Evolutionary conservation across 2,329 filamentous ascomycete genomes (phyloP), one percentile per base, ranked within the genome.

Genomic region (Furcasterigmium furcatum): DNA sequence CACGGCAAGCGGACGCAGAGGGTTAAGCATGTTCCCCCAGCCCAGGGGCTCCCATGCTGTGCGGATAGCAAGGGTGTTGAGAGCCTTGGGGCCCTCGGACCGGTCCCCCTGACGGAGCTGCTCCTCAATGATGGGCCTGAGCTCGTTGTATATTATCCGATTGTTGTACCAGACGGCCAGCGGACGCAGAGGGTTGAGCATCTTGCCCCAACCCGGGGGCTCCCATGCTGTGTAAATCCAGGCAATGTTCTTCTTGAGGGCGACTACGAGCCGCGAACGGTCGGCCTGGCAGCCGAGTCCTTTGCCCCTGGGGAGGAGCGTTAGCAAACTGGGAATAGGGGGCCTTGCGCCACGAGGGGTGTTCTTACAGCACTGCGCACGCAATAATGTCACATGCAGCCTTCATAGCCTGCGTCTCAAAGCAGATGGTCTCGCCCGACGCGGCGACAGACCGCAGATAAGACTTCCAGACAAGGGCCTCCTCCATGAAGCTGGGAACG

Each of bases 361-460:
- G n/a, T 4, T 50, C 38, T 3, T 44, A 44, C 58, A 70, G 49
- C 3, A 62, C 56, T 12, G 64, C 59, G n/a, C 63, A 57, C 14
- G 55, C 55, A 39, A 70, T 72, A 21, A 71, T 56, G 39, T 72
- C 68, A 8, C 71, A 63, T 0, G 69, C 65, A 14, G 72, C 50
- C 43, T 66, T 64, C 6, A 59, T 65, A 2, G 67, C 61, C 18
- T 57, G 59, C 8, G 60, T 49, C 44, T 70, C 59, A 5, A 72
- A 52, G 7, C 52, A 44, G 25, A 66, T 32, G 9, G 30, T 32
- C 30, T 32, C 30, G 9, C 30, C 30, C 9, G 30, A 32, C 6
- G 14, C 14, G 7, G 30, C 30, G 16, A n/a, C 30, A 16, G 14
- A 13, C 30, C 18, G 14, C 5, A 32, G 30, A 14, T 32, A 32